Conservation (phyloP, 495 filamentous ascomycete species). For the Acidomyces sp. region DNA sequence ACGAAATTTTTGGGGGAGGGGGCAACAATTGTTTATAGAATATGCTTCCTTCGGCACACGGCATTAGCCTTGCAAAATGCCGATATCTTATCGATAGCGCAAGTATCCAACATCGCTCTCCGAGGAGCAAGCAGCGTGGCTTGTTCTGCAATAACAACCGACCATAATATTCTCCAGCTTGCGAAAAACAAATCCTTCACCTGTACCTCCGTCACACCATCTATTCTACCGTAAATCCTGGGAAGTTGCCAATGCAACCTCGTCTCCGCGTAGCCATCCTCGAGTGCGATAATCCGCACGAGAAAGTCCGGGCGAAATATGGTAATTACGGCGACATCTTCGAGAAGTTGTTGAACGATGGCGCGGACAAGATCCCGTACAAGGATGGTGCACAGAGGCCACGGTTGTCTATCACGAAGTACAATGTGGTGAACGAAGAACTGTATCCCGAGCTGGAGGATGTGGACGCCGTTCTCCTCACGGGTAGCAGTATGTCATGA, state of each 20-base stretch:
- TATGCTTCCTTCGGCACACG: too few species aligned
- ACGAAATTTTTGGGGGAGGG: too few species aligned
- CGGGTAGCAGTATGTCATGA: constrained; percentile 45
- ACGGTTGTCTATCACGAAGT: constrained; percentile 46
- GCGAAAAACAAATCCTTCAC: too few species aligned
- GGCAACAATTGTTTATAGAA: too few species aligned
- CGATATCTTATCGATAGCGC: too few species aligned
- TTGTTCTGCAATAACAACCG: too few species aligned
- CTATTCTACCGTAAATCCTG: too few species aligned
- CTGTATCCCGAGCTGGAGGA: constrained; percentile 56
- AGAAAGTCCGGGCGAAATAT: constrained; percentile 45
- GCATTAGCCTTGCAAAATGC: too few species aligned
- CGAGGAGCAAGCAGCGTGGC: too few species aligned
- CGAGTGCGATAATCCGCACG: constrained; percentile 30
- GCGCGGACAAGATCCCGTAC: constrained; percentile 26
- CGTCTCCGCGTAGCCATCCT: constrained; percentile 13
- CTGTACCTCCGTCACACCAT: too few species aligned
- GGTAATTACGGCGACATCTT: constrained; percentile 65
- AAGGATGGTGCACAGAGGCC: constrained; percentile 13
- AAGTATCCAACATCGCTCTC: too few species aligned
- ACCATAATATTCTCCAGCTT: too few species aligned
- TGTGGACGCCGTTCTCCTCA: constrained; percentile 72
- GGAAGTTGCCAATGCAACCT: constrained; percentile 7
- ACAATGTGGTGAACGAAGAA: constrained; percentile 50
- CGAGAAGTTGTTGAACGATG: constrained; percentile 42